These are phyloP conservation scores for Russula griseocarnosa DNA, from an alignment of 768 basidiomycete species.

Conservation along the genomic window DNA sequence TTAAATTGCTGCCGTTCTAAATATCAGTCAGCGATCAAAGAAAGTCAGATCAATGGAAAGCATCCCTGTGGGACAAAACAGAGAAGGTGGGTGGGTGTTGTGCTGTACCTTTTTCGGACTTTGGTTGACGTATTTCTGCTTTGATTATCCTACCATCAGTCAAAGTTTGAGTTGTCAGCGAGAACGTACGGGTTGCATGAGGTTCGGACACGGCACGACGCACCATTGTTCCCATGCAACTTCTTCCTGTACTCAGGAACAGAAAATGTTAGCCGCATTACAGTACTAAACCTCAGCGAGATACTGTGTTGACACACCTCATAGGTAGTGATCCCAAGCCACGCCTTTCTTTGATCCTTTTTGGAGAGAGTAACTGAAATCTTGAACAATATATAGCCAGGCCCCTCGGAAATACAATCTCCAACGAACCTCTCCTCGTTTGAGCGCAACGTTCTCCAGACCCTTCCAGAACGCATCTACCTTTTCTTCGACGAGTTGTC, in stretches of 20 bases:
- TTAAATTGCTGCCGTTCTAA: conserved; percentile 52
- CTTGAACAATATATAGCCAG: conserved; percentile 36
- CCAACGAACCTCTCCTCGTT: conserved; percentile 60
- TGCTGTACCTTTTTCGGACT: conserved; percentile 52
- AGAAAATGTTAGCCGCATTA: neutral
- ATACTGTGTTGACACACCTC: conserved; percentile 32
- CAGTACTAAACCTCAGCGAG: neutral
- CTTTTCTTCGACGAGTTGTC: conserved; percentile 67
- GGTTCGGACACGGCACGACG: conserved; percentile 15
- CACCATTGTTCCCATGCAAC: conserved; percentile 88
- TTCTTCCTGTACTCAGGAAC: conserved; percentile 53
- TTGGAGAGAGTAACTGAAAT: conserved; percentile 74
- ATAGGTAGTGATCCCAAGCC: conserved; percentile 60
- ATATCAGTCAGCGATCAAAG: neutral
- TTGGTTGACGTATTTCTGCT: conserved; percentile 72
- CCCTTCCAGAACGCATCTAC: conserved; percentile 77
- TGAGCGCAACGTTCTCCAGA: conserved; percentile 57
- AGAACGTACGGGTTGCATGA: neutral
- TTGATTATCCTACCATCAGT: conserved; percentile 62
- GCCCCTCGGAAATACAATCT: neutral
- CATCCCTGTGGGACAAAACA: neutral
- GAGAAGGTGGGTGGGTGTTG: neutral
- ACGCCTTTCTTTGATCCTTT: conserved; percentile 69
- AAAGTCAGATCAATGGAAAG: neutral
- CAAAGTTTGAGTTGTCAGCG: neutral